Percentiles rank a stretch among this genome's conserved stretches.
Conservation (phyloP, 2,329 filamentous ascomycete genomes). For the Fonsecaea multimorphosa region DNA sequence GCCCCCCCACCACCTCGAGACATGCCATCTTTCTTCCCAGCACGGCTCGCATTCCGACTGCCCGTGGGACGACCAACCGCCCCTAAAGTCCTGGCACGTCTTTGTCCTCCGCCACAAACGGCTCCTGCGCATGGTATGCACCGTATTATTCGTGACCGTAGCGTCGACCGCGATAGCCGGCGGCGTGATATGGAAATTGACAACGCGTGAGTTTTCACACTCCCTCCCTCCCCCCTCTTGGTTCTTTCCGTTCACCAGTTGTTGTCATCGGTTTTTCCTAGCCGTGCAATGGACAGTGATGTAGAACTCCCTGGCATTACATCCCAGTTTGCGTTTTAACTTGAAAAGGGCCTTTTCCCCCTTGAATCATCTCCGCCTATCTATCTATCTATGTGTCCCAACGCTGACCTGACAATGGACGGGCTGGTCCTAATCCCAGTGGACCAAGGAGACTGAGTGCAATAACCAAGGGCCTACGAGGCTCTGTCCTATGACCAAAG, state of each 20-base stretch:
- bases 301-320: neutral
- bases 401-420: neutral
- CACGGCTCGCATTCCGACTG: neutral
- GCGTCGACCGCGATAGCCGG: conserved; percentile 25
- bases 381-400: neutral
- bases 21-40: neutral
- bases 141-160: conserved; percentile 19
- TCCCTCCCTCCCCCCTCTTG: too few species aligned
- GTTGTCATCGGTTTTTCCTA: neutral
- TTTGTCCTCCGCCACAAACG: conserved; percentile 18
- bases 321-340: neutral
- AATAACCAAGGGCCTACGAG: neutral
- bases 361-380: neutral
- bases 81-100: neutral
- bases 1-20: neutral
- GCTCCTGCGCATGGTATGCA: conserved; percentile 26
- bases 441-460: neutral
- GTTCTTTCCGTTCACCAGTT: neutral
- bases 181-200: conserved; percentile 31
- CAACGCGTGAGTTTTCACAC: conserved; percentile 10
- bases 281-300: neutral
- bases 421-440: neutral
- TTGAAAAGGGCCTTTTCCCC: neutral
- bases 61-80: neutral
- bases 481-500: neutral